Evolutionary conservation across 805 yeast species (phyloP).

Genomic region (Wickerhamomyces tratensis): DNA sequence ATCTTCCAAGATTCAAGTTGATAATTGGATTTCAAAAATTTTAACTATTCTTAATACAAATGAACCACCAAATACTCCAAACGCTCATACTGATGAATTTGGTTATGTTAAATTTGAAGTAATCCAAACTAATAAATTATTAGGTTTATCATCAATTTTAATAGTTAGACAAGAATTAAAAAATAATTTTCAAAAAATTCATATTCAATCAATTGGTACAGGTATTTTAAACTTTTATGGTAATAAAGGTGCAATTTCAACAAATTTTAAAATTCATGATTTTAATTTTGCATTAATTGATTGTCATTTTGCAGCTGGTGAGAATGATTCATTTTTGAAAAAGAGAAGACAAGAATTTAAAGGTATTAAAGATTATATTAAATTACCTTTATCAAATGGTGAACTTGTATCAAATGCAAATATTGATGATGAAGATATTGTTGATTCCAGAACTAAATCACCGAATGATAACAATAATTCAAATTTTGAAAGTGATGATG

Average conservation of each 20-base stretch:
- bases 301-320: constrained; percentile 48
- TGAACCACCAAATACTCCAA: constrained; percentile 2
- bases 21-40: constrained; percentile 23
- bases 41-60: constrained; percentile 10
- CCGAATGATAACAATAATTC: not conserved
- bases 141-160: constrained; percentile 42
- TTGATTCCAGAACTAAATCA: not conserved
- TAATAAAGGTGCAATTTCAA: constrained; percentile 48
- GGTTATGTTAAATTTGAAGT: constrained; percentile 19
- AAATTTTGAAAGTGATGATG: constrained; percentile 9
- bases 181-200: constrained; percentile 29
- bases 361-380: constrained; percentile 24
- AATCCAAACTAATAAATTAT: constrained; percentile 34
- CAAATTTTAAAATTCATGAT: constrained; percentile 28
- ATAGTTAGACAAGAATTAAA: constrained; percentile 24
- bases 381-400: constrained; percentile 14
- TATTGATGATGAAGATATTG: constrained; percentile 19
- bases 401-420: constrained; percentile 15
- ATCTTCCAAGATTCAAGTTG: constrained; percentile 23
- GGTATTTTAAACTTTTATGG: constrained; percentile 52
- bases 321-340: constrained; percentile 22
- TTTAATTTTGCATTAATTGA: constrained; percentile 29
- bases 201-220: constrained; percentile 38
- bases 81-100: too few relatives aligned
- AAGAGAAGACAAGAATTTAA: constrained; percentile 35